These are phyloP conservation scores for Neofusicoccum kwambonambiense DNA, from an alignment of 2,329 filamentous ascomycete species.

Conservation along the genomic window DNA sequence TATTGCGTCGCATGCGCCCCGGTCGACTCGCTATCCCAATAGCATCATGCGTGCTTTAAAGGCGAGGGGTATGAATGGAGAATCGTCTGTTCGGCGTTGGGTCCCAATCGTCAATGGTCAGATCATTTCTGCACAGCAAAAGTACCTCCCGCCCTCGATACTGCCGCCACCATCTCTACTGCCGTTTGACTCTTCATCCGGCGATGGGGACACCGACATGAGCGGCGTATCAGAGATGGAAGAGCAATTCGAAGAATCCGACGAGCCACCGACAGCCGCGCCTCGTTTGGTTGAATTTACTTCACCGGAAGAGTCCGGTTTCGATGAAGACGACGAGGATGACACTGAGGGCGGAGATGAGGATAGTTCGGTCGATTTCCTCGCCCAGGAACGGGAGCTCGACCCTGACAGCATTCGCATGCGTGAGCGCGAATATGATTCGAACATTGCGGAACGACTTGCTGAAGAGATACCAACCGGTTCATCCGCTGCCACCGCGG, in stretches of 20 bases:
- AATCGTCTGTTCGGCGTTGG: background rate
- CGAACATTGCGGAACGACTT: conserved; percentile 46
- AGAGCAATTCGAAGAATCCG: conserved; percentile 24
- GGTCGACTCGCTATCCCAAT: background rate
- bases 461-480: conserved; percentile 51
- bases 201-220: conserved; percentile 34
- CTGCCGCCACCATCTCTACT: conserved; percentile 48
- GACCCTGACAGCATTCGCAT: conserved; percentile 42
- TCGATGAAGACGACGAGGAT: conserved; percentile 28
- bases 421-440: conserved; percentile 49
- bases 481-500: conserved; percentile 49
- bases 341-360: conserved; percentile 33
- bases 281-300: conserved; percentile 24
- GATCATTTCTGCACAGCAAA: conserved; percentile 64
- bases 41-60: background rate
- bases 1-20: background rate
- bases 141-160: conserved; percentile 54
- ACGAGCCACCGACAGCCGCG: conserved; percentile 22
- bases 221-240: conserved; percentile 34
- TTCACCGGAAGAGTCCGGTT: conserved; percentile 6
- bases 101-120: background rate
- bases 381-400: conserved; percentile 44
- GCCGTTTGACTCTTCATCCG: conserved; percentile 38
- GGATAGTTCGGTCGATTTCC: conserved; percentile 44
- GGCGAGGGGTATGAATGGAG: too few relatives aligned